Conservation (phyloP, 371 early-diverging fungal species). For the Chytridiales sp. region DNA sequence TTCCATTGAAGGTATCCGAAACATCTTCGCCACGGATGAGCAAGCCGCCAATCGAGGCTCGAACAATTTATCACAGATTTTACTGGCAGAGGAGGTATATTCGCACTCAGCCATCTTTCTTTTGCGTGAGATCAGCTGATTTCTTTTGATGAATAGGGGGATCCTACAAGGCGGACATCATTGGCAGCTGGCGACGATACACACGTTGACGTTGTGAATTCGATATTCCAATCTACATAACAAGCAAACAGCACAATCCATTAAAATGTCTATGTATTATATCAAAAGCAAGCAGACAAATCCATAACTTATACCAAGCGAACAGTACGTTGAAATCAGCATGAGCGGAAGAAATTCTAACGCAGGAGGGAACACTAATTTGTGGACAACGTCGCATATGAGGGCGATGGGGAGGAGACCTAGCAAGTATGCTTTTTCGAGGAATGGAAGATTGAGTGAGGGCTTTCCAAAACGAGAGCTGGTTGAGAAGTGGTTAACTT, state of each 20-base stretch:
- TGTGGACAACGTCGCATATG: slow-evolving; percentile 47
- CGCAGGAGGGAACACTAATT: slow-evolving; percentile 25
- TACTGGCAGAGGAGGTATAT: slow-evolving; percentile 4
- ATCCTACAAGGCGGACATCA: neutral
- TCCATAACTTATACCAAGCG: slow-evolving; percentile 71
- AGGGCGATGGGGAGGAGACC: slow-evolving; percentile 66
- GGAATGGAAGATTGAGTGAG: neutral
- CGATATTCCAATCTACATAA: slow-evolving; percentile 23
- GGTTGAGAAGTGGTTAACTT: too few relatives aligned
- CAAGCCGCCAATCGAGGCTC: neutral
- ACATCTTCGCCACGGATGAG: slow-evolving; percentile 22
- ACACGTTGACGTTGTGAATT: slow-evolving; percentile 31
- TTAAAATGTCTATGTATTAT: neutral
- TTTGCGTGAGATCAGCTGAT: too few relatives aligned
- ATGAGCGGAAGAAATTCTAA: slow-evolving; percentile 82
- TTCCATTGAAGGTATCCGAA: slow-evolving; percentile 24
- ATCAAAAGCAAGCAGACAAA: slow-evolving; percentile 16
- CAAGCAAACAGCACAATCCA: too few relatives aligned
- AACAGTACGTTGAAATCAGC: slow-evolving; percentile 75
- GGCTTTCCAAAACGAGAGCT: too few relatives aligned
- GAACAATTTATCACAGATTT: slow-evolving; percentile 2
- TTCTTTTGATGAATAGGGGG: neutral
- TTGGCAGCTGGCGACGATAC: slow-evolving; percentile 19
- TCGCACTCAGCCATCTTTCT: neutral
- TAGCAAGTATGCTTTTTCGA: slow-evolving; percentile 65